Evolutionary conservation across 495 filamentous ascomycete species (phyloP), one percentile per base, ranked within the genome.

Genomic region (Podospora pseudopauciseta): DNA sequence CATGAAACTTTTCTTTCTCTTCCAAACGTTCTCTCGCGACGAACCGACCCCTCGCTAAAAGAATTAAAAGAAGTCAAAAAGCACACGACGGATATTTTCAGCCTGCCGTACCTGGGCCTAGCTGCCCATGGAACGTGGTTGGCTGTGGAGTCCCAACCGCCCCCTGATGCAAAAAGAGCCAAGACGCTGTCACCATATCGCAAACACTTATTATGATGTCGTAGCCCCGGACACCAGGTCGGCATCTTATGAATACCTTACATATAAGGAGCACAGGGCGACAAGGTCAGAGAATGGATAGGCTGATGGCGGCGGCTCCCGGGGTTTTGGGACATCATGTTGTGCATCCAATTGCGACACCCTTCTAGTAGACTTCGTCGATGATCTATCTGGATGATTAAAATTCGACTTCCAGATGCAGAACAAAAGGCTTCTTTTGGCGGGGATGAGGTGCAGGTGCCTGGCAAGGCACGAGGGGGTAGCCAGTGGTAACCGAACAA

Each of bases 201-300:
- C 23, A 19, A n/a, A 26, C 23, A 69, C 59, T 67, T 64, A 64
- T 67, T 66, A 64, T 66, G 70, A 68, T 68, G 67, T 65, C 64
- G 63, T 69, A 32, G 67, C 56, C 67, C 65, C 57, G 67, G 30
- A 63, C 26, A 56, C 53, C 30, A 32, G 61, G 27, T 7, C 61
- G 27, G 61, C 32, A 28, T 63, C 39, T 49, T 49, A 49, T 49
- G 39, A 49, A 49, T 49, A 49, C 15, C 2, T 49, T 49, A 49
- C 39, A 49, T 49, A 49, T 13, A 49, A 49, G 30, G 30, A 49
- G 39, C 13, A 49, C 39, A 49, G 39, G 39, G 39, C 39, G 39
- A 49, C 39, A 49, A 49, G 39, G 13, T 16, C 7, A 49, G 9
- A 49, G 9, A 49, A 3, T 11, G 39, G 39, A 49, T 49, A 49